Conservation (phyloP, 2,329 filamentous ascomycete genomes). For the Lithohypha guttulata region DNA sequence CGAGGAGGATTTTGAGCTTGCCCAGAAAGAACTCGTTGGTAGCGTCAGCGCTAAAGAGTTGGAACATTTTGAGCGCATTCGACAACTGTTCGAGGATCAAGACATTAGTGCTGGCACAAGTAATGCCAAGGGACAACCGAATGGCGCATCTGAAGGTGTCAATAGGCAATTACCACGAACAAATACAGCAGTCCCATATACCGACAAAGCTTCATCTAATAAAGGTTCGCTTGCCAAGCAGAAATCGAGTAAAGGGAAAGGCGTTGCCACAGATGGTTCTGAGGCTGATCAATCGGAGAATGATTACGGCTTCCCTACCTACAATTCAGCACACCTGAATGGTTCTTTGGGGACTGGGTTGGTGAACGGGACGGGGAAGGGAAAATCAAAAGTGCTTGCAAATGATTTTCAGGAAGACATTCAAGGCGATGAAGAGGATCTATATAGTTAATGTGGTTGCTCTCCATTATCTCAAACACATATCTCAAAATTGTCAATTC, state of each 20-base stretch:
- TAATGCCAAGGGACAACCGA: constrained; percentile 23
- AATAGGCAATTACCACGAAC: constrained; percentile 1
- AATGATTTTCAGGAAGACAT: constrained; percentile 15
- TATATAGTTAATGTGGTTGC: constrained; percentile 17
- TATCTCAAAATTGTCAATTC: too few species aligned
- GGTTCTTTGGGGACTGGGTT: constrained; percentile 24
- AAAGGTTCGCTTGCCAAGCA: constrained; percentile 17
- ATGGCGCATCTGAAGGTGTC: constrained; percentile 19
- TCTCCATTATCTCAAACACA: too few species aligned
- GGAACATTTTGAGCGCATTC: constrained; percentile 77
- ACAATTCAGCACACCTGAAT: constrained; percentile 25
- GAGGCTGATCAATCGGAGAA: constrained; percentile 25
- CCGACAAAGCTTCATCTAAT: constrained; percentile 8
- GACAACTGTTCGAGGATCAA: constrained; percentile 63
- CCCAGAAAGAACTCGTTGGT: constrained; percentile 77
- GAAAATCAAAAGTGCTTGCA: constrained; percentile 26
- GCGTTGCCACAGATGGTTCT: constrained; percentile 15
- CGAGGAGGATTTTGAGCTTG: constrained; percentile 75
- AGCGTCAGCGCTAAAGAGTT: constrained; percentile 88
- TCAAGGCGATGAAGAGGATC: constrained; percentile 17
- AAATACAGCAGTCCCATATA: not conserved
- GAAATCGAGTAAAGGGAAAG: constrained; percentile 12
- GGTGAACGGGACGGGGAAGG: constrained; percentile 22
- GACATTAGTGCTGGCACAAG: constrained; percentile 26
- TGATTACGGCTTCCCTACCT: constrained; percentile 23